Base-by-base conservation (phyloP, 164 flowering plant species). In the Echeveria elegans region DNA sequence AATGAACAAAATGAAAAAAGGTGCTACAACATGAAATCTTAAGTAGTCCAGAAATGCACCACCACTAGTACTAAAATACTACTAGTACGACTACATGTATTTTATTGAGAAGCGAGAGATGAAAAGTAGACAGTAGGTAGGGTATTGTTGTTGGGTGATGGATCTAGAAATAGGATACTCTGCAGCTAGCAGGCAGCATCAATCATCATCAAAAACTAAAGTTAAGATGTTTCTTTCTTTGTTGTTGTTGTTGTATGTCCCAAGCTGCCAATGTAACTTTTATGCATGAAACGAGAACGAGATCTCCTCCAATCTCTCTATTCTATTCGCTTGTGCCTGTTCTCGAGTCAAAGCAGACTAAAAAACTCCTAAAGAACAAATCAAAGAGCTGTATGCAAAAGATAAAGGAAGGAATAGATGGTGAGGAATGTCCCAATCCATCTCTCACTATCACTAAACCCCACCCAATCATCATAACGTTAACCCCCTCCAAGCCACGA, bases 161-260 rank as follows among this genome's bases (percentile, higher is more conserved):
- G 61, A 56, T 56, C 61, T 56, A 26, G 32, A 28, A 28, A 56
- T 56, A 56, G 32, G 61, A 56, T 56, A 28, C 61, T 29, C 61
- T 56, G 61, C 61, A 24, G 32, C 61, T 56, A 28, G 61, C 61
- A 56, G 61, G 61, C 61, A 56, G 61, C 61, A 28, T 56, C 61
- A 56, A 28, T 26, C 61, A 56, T 26, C 61, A 56, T 56, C 61
- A 24, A 56, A 14, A 56, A 26, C 61, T 56, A 56, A 56, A 56
- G 61, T 56, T 53, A 7, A 53, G 30, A 23, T 21, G 59, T 56
- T 29, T 56, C 30, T 56, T 26, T 29, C 23, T 53, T 53, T 21
- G 24, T 56, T 56, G 61, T 53, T 21, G 24, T 56, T 56, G 61
- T 56, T 56, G 61, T 56, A 11, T 28, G 32, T 56, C 12, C 61